Conservation (phyloP, 148 eudicot genomes). For the Polygonum aviculare region DNA sequence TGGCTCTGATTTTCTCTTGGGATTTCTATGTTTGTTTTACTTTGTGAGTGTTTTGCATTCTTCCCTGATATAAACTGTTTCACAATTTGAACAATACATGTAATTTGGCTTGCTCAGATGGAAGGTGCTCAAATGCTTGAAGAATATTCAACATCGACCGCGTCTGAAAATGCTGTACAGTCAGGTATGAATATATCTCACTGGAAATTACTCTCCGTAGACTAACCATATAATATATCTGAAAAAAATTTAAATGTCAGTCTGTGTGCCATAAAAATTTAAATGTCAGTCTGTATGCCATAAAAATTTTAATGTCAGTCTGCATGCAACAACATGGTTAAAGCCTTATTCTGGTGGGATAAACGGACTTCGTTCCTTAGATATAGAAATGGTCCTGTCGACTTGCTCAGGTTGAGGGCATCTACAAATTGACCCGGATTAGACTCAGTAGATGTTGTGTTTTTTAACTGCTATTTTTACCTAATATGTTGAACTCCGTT, state of each 20-base stretch:
- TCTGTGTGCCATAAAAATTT: not conserved
- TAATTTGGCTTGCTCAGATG: conserved; percentile 22
- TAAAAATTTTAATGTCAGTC: not conserved
- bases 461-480: no score
- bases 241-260: not conserved
- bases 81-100: not conserved
- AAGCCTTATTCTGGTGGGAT: not conserved
- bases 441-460: no score
- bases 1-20: not conserved
- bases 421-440: no score
- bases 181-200: conserved; percentile 13
- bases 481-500: no score
- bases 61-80: not conserved
- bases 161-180: conserved; percentile 17
- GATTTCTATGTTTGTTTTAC: no score
- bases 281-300: not conserved
- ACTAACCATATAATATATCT: not conserved
- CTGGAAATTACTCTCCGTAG: not conserved
- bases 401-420: no score
- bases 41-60: not conserved
- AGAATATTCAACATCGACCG: conserved; percentile 23
- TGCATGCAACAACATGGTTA: not conserved
- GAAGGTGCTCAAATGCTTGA: conserved; percentile 21
- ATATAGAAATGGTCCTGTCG: not conserved
- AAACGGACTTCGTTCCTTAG: not conserved